These are phyloP conservation scores for Ascochyta koolunga DNA, from an alignment of 2,329 filamentous ascomycete genomes.

Conservation along the genomic window DNA sequence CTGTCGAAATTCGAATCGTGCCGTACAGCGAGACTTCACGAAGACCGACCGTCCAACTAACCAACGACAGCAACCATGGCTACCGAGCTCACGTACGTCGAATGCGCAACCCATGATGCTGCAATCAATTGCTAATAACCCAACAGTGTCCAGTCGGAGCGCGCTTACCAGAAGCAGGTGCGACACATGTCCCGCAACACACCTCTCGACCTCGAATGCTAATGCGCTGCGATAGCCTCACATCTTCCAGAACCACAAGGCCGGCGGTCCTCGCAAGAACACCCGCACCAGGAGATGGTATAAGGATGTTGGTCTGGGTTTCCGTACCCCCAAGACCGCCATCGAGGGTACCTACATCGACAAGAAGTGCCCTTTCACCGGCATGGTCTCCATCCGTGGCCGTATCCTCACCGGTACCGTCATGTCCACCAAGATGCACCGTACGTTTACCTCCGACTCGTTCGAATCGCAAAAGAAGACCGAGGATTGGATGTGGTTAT, in stretches of 20 bases:
- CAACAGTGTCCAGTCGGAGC: slow-evolving; percentile 99
- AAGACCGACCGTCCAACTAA: slow-evolving; percentile 35
- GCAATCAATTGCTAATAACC: slow-evolving; percentile 32
- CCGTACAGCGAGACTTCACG: slow-evolving; percentile 21
- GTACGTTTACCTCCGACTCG: slow-evolving; percentile 51
- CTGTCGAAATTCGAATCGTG: slow-evolving; percentile 25
- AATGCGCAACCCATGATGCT: slow-evolving; percentile 6
- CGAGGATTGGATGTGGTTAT: slow-evolving; percentile 99
- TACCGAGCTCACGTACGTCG: slow-evolving; percentile 52
- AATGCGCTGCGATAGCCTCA: slow-evolving; percentile 74
- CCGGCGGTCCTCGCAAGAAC: slow-evolving; percentile 65
- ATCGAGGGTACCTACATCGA: slow-evolving; percentile 99
- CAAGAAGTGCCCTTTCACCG: slow-evolving; percentile 99
- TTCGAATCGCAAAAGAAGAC: slow-evolving; percentile 58
- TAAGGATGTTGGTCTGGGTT: slow-evolving; percentile 99
- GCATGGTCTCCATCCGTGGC: slow-evolving; percentile 98
- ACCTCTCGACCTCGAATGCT: slow-evolving; percentile 31
- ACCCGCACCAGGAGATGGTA: slow-evolving; percentile 79
- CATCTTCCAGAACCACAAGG: slow-evolving; percentile 99
- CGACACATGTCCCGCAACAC: slow-evolving; percentile 23
- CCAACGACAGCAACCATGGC: slow-evolving; percentile 50
- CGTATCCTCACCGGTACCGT: slow-evolving; percentile 99
- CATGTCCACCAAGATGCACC: slow-evolving; percentile 99
- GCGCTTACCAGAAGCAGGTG: slow-evolving; percentile 91
- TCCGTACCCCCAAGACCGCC: slow-evolving; percentile 97